These are phyloP conservation scores for Melanomma pulvis-pyrius DNA, from an alignment of 495 filamentous ascomycete species.

Conservation along the genomic window DNA sequence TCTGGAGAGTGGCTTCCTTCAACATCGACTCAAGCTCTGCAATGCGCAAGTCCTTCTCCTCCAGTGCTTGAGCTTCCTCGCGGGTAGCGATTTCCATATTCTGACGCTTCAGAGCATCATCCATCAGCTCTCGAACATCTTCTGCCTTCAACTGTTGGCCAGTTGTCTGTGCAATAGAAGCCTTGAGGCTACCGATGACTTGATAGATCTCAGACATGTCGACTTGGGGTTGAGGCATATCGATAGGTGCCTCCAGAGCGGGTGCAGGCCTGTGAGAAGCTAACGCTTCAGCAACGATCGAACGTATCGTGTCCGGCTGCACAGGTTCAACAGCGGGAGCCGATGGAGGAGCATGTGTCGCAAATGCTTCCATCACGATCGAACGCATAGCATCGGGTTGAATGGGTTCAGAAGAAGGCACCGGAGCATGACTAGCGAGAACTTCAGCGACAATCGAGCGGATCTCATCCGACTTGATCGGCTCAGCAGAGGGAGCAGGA, in stretches of 20 bases:
- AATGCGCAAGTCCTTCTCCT: conserved; percentile 41
- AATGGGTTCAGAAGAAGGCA: neutral
- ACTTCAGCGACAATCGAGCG: conserved; percentile 15
- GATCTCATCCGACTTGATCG: conserved; percentile 23
- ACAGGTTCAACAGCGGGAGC: conserved; percentile 19
- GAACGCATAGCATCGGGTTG: conserved; percentile 18
- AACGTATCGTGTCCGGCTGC: conserved; percentile 76
- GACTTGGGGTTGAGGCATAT: conserved; percentile 33
- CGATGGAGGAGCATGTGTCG: conserved; percentile 2
- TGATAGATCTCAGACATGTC: conserved; percentile 55
- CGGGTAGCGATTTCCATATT: conserved; percentile 42
- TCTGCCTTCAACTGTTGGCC: conserved; percentile 48
- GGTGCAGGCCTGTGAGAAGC: conserved; percentile 31
- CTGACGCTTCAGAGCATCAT: conserved; percentile 51
- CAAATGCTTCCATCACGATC: conserved; percentile 21
- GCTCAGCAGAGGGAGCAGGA: conserved; percentile 12
- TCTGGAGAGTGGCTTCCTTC: conserved; percentile 51
- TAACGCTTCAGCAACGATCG: conserved; percentile 70
- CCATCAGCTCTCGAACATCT: conserved; percentile 60
- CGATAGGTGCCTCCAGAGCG: conserved; percentile 22
- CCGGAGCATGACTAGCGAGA: conserved; percentile 2
- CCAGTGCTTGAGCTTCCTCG: conserved; percentile 43
- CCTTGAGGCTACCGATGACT: conserved; percentile 62
- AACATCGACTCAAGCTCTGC: conserved; percentile 42
- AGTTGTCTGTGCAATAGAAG: conserved; percentile 46